phyloP scores from a whole-genome alignment of 306 rosid species.

The Cotoneaster glaucophyllus region DNA sequence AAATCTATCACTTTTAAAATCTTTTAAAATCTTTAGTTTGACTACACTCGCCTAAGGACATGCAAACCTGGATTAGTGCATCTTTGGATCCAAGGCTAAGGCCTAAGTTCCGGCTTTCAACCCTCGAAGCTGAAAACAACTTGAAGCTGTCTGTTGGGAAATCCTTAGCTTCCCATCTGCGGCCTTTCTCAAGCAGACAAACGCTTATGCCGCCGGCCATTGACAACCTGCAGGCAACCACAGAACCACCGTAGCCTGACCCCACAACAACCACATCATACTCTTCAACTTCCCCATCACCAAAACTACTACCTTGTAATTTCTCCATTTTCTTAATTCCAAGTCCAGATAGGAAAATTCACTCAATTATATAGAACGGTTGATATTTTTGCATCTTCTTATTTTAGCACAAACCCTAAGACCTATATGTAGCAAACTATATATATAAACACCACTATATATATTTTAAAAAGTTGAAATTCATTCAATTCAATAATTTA shows the following conservation, averaged over 20 bases:
- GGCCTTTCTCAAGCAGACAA: slow-evolving; percentile 27
- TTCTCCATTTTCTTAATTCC: neutral
- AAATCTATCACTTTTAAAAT: too few species aligned
- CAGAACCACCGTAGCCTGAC: slow-evolving; percentile 33
- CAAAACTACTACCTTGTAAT: neutral
- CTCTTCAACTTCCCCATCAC: slow-evolving; percentile 12
- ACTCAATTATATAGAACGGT: too few species aligned
- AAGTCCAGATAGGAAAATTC: neutral
- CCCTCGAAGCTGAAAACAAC: slow-evolving; percentile 14
- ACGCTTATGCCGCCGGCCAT: slow-evolving; percentile 20
- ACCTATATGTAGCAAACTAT: too few species aligned
- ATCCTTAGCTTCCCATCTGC: slow-evolving; percentile 30
- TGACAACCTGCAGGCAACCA: slow-evolving; percentile 29
- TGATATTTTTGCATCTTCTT: neutral
- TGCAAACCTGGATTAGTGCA: slow-evolving; percentile 23
- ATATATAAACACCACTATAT: neutral
- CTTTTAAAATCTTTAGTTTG: too few species aligned
- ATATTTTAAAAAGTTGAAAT: too few species aligned
- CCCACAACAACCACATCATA: slow-evolving; percentile 30
- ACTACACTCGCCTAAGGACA: too few species aligned
- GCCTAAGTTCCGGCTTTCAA: slow-evolving; percentile 21
- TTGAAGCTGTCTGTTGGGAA: slow-evolving; percentile 26
- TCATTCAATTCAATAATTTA: too few species aligned
- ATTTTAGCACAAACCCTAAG: neutral
- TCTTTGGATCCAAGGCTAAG: slow-evolving; percentile 31